Evolutionary conservation across 2,329 filamentous ascomycete species (phyloP).

Genomic region (Ceratocystis papillata): DNA sequence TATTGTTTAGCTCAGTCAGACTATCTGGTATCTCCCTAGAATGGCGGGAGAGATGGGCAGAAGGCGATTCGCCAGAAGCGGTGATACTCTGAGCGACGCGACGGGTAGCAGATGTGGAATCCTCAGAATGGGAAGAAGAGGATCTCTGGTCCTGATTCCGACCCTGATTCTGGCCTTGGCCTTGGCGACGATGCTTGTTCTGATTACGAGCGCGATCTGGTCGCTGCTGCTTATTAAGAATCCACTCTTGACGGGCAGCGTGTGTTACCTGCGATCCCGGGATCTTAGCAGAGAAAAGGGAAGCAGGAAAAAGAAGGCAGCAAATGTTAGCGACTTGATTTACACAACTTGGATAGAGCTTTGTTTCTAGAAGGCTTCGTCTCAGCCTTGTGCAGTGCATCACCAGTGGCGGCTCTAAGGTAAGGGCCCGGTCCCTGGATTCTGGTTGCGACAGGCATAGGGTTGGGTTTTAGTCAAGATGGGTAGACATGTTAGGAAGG

Average conservation of each 20-base stretch:
- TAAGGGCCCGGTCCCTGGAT: slow-evolving; percentile 3
- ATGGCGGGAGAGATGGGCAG: not conserved
- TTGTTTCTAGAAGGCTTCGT: slow-evolving; percentile 3
- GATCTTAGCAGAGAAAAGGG: slow-evolving; percentile 1
- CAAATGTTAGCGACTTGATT: not conserved
- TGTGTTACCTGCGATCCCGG: slow-evolving; percentile 6
- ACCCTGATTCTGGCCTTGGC: not conserved
- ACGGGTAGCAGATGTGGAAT: not conserved
- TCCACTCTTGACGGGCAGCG: slow-evolving; percentile 18
- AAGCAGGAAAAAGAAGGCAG: not conserved
- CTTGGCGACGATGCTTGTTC: slow-evolving; percentile 8
- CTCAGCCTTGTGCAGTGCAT: slow-evolving; percentile 13
- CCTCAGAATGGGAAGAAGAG: not conserved
- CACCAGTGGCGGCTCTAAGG: not conserved
- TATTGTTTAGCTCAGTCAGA: not conserved
- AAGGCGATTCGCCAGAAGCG: not conserved
- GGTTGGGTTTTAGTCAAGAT: not conserved
- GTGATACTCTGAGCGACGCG: not conserved
- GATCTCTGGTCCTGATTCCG: not conserved
- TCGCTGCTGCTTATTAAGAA: slow-evolving; percentile 3
- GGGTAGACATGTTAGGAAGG: not conserved
- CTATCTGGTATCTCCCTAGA: not conserved
- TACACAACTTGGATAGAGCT: not conserved
- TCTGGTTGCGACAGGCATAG: slow-evolving; percentile 17
- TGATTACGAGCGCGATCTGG: slow-evolving; percentile 11